Evolutionary conservation across 352 stramenopile species (phyloP).

Genomic region (Pythium biforme): DNA sequence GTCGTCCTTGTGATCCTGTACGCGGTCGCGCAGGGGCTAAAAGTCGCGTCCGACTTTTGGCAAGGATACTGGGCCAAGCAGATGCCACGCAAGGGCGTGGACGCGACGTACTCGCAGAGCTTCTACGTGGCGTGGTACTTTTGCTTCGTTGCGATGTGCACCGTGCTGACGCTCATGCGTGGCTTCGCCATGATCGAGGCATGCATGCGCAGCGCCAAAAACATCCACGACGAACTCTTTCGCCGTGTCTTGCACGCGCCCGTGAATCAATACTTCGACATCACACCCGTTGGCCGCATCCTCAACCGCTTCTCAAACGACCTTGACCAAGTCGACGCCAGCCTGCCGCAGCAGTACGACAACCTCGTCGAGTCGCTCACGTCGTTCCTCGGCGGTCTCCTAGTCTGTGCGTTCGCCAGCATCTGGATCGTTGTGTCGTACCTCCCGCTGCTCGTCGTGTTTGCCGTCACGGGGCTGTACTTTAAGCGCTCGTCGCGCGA

Average conservation of each 20-base stretch:
- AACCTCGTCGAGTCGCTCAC: constrained; percentile 42
- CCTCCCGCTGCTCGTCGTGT: constrained; percentile 36
- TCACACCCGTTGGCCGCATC: constrained; percentile 32
- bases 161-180: constrained; percentile 38
- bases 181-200: constrained; percentile 49
- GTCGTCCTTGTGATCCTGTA: constrained; percentile 36
- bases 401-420: constrained; percentile 40
- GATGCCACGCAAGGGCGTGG: too few relatives aligned
- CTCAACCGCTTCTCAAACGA: constrained; percentile 43
- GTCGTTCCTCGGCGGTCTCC: constrained; percentile 25
- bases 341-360: constrained; percentile 58
- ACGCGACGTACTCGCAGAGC: constrained; percentile 31
- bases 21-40: constrained; percentile 35
- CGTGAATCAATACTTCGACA: constrained; percentile 38
- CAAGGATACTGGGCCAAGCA: constrained; percentile 49
- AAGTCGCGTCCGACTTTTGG: constrained; percentile 59
- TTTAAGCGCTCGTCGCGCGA: constrained; percentile 72
- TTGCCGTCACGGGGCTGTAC: constrained; percentile 60
- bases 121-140: constrained; percentile 42
- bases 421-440: constrained; percentile 54
- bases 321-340: constrained; percentile 45
- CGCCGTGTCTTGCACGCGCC: constrained; percentile 35
- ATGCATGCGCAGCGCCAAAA: constrained; percentile 44
- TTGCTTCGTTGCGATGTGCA: constrained; percentile 31
- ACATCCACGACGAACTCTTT: constrained; percentile 45